Base-by-base conservation (phyloP, 306 rosid genomes). In the Hippophae tibetana region DNA sequence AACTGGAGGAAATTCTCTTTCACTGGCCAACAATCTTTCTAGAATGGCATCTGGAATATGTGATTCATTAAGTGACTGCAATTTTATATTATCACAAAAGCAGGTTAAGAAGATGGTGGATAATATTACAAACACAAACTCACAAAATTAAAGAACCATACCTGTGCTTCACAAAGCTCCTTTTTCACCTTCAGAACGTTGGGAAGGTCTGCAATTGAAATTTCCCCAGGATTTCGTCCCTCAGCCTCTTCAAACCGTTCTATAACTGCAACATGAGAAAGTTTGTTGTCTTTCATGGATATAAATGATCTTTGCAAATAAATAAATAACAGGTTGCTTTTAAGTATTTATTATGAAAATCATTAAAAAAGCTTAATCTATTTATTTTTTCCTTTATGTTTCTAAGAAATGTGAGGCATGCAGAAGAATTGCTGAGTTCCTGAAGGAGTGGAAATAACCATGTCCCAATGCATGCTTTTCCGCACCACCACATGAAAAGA, bases 1-100 rank as follows among this genome's bases (percentile, higher is more conserved):
- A 72, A 93, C 95, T 0, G 99, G 97, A n/a, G 99, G 99, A 65
- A 88, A 93, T 72, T 93, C 97, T 43, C 63, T 69, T 47, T 77
- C 61, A 60, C 71, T 62, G 2, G 84, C 54, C 43, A 86, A 82
- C 82, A 86, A 61, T 75, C 94, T 88, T 79, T 82, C 94, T 1
- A 93, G 73, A 27, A 93, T 85, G 23, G 58, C 47, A 69, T 84
- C 79, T 10, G 97, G 95, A 56, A 88, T 75, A 52, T 67, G 86
- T 43, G 85, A 82, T 67, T 88, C 95, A 54, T 67, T 73, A 62
- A 93, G 58, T 42, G 94, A 86, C 97, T 88, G 90, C 69, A 68
- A 58, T 44, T 9, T 50, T 48, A 66, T 63, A 51, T 57, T 60
- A 41, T 56, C 38, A 31, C 38, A 31, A 25, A 52, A 8, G 54